Evolutionary conservation across 371 early-diverging fungal genomes (phyloP).

Genomic region (Haplosporangium sp.): DNA sequence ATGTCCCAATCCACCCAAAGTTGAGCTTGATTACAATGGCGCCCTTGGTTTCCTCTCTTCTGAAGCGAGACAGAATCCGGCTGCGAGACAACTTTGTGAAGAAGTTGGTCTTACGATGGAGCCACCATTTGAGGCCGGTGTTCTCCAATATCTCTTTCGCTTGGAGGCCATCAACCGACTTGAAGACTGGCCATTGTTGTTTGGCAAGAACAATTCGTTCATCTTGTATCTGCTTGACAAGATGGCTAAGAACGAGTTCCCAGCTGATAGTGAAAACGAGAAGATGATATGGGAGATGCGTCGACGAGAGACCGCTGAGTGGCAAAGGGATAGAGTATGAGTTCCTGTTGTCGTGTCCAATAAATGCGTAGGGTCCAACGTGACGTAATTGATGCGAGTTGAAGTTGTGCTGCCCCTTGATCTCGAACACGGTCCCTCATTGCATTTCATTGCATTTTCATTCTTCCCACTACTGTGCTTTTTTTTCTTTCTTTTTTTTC

Average conservation of each 20-base stretch:
- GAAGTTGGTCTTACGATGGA: slow-evolving; percentile 22
- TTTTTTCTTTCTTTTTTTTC: neutral
- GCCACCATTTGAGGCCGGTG: slow-evolving; percentile 30
- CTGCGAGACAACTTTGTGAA: slow-evolving; percentile 23
- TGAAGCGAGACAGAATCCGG: slow-evolving; percentile 8
- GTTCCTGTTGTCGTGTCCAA: too few species aligned
- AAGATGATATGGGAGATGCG: slow-evolving; percentile 33
- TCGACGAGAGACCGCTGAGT: slow-evolving; percentile 10
- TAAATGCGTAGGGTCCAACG: neutral
- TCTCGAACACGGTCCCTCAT: neutral
- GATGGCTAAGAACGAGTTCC: slow-evolving; percentile 15
- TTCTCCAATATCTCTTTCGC: slow-evolving; percentile 34
- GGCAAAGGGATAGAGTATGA: slow-evolving; percentile 2
- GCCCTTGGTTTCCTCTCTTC: slow-evolving; percentile 33
- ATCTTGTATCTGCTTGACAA: slow-evolving; percentile 36
- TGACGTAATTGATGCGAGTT: slow-evolving; percentile 1
- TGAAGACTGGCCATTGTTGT: slow-evolving; percentile 41
- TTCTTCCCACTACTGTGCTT: neutral
- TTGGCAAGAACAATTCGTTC: slow-evolving; percentile 37
- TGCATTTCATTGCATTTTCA: neutral
- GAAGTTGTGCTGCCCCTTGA: neutral
- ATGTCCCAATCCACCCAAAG: slow-evolving; percentile 10
- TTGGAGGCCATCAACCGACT: slow-evolving; percentile 27
- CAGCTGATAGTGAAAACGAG: slow-evolving; percentile 20
- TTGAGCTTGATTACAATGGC: slow-evolving; percentile 12